Evolutionary conservation across 1,284 basidiomycete species (phyloP), one percentile per base, ranked within the genome.

Genomic region (Tilletia caries): DNA sequence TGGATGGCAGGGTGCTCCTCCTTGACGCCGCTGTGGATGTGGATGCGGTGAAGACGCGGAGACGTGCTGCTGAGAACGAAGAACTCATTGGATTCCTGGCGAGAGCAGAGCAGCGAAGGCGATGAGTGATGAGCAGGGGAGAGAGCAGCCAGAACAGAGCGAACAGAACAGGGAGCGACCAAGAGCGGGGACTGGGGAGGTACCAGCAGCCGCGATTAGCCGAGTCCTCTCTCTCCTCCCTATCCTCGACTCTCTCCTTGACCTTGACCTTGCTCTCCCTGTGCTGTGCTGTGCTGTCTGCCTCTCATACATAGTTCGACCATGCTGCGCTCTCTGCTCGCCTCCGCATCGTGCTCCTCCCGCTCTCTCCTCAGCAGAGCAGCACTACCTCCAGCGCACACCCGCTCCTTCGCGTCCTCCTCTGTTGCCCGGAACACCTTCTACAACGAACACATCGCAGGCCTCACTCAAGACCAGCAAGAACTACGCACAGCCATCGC

Each of bases 401-500:
- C 20, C 8, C 48, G 48, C 48, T 8, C 48, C 1, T 27, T 50
- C 48, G 8, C 48, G 8, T n/a, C 48, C 25, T 27, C 25, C 3
- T n/a, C 48, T 2, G 48, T n/a, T 20, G 20, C 48, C 20, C 52
- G 52, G 2, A 27, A 8, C 58, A 68, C 70, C 43, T 76, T 77
- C 70, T 79, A 79, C 73, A 77, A 76, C 70, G 66, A 65, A 23
- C 69, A 74, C 37, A 66, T 79, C 2, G 73, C 75, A 8, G 75
- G 75, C 2, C 71, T 79, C 13, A 72, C 68, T 41, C 70, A 72
- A 23, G 72, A 76, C 2, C 76, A 76, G 66, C 34, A 33, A n/a
- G 71, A 78, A 48, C 76, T 79, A 5, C 73, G 73, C 0, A 73
- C 76, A 10, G 78, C 78, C 12, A 77, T 79, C 0, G 50, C 73